A percentile compares a stretch with the other conserved stretches of the same genome.
Conservation (phyloP, 805 yeast species). For the Schizosaccharomyces pombe region DNA sequence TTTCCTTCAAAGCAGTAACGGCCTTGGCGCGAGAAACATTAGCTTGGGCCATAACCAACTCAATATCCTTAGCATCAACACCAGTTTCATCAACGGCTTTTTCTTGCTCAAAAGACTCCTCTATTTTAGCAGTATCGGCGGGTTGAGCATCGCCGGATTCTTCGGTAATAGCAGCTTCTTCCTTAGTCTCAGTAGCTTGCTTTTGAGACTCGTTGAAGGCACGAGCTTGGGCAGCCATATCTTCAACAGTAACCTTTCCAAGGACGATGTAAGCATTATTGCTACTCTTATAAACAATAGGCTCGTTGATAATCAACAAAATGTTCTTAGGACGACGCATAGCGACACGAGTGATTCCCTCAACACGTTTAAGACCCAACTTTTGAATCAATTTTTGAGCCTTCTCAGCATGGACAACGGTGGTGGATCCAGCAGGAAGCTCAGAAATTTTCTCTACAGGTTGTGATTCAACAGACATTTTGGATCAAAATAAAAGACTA, state of each 20-base stretch:
- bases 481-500: neutral
- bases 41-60: slow-evolving; percentile 76
- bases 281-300: slow-evolving; percentile 83
- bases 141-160: slow-evolving; percentile 25
- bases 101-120: slow-evolving; percentile 31
- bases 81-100: slow-evolving; percentile 72
- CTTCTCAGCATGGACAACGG: slow-evolving; percentile 70
- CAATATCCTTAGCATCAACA: slow-evolving; percentile 56
- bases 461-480: slow-evolving; percentile 1
- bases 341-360: slow-evolving; percentile 86
- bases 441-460: slow-evolving; percentile 14
- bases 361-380: slow-evolving; percentile 70
- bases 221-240: slow-evolving; percentile 64
- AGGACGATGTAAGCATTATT: slow-evolving; percentile 90
- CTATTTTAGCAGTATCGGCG: slow-evolving; percentile 13
- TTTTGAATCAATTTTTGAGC: slow-evolving; percentile 77
- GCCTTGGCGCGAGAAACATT: slow-evolving; percentile 76
- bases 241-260: slow-evolving; percentile 95
- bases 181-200: slow-evolving; percentile 23
- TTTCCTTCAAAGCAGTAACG: slow-evolving; percentile 64
- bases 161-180: slow-evolving; percentile 15
- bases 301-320: slow-evolving; percentile 72
- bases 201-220: slow-evolving; percentile 47
- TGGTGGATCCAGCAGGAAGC: slow-evolving; percentile 67
- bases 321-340: slow-evolving; percentile 41